A percentile compares a stretch with the other conserved stretches of the same genome.
phyloP scores from a whole-genome alignment of 257 asterid genomes.

The Cinchona pubescens region DNA sequence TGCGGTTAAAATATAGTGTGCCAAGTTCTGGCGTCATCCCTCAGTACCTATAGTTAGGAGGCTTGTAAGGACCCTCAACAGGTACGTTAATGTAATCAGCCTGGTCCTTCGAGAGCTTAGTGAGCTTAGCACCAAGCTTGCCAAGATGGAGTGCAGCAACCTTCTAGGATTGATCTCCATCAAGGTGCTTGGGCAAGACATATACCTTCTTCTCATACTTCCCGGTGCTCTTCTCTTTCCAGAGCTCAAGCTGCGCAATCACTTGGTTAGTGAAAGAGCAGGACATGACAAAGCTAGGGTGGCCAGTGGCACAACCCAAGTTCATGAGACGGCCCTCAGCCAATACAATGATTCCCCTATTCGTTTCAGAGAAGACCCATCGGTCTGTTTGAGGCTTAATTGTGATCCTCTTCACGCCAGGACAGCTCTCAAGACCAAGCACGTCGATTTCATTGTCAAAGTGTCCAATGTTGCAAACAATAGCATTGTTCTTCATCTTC shows the following conservation, averaged over 20 bases:
- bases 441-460: conserved; percentile 61
- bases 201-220: conserved; percentile 61
- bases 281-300: conserved; percentile 68
- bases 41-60: conserved; percentile 54
- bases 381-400: conserved; percentile 63
- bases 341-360: conserved; percentile 39
- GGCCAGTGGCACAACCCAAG: conserved; percentile 67
- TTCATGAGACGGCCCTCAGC: conserved; percentile 69
- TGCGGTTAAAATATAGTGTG: background rate
- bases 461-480: conserved; percentile 73
- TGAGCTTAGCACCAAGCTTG: conserved; percentile 56
- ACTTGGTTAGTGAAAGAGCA: conserved; percentile 66
- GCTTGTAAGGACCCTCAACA: conserved; percentile 67
- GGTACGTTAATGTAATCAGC: conserved; percentile 54
- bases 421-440: conserved; percentile 54
- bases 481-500: conserved; percentile 63
- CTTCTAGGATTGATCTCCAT: conserved; percentile 50
- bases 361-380: conserved; percentile 54
- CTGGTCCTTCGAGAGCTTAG: conserved; percentile 49
- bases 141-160: conserved; percentile 66
- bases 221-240: conserved; percentile 47
- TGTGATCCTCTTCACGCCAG: conserved; percentile 52
- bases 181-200: conserved; percentile 55
- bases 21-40: background rate
- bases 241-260: conserved; percentile 61